Evolutionary conservation across 2,329 filamentous ascomycete species (phyloP), one percentile per base, ranked within the genome.

Genomic region (Pyrenophora tritici-repentis): DNA sequence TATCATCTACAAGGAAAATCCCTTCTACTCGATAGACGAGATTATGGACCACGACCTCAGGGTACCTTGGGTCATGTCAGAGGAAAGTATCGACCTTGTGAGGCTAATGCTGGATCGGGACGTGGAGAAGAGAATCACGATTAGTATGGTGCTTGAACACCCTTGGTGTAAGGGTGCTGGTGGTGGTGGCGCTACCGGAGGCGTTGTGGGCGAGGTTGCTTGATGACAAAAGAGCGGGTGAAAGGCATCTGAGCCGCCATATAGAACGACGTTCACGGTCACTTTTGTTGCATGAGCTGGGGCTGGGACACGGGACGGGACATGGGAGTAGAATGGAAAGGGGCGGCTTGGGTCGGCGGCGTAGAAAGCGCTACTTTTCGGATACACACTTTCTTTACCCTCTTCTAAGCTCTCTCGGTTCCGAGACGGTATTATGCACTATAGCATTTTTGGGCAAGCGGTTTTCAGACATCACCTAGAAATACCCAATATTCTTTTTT

Each of bases 1-100:
- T 22, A 97, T 99, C 68, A 89, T 97, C 68, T 99, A 99, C 82
- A 99, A 97, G 77, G 94, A 99, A 77, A 99, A 99, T 70, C 93
- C 94, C 0, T 99, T 97, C 75, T 97, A 97, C 81, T 95, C 89
- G 75, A 94, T 97, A 67, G 94, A 99, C 73, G 94, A 99, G 79
- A 99, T 99, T 68, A 95, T 97, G 84, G 94, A 99, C 72, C 92
- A 93, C 67, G 93, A 97, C 64, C 79, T 99, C 52, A 85, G 94
- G 40, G 87, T 99, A 22, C 94, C 94, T 0, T 97, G 90, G 72
- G 83, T 88, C 29, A 86, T 93, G 78, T 91, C 90, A 73, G 91
- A 97, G 59, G 88, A 92, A 61, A 96, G 91, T 73, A 95, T 99
- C 61, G 88, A 97, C 65, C 80, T 99, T 44, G 89, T 99, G 56